Evolutionary conservation across 352 stramenopile genomes (phyloP), one percentile per base, ranked within the genome.

Genomic region (Pythium sukuiense): DNA sequence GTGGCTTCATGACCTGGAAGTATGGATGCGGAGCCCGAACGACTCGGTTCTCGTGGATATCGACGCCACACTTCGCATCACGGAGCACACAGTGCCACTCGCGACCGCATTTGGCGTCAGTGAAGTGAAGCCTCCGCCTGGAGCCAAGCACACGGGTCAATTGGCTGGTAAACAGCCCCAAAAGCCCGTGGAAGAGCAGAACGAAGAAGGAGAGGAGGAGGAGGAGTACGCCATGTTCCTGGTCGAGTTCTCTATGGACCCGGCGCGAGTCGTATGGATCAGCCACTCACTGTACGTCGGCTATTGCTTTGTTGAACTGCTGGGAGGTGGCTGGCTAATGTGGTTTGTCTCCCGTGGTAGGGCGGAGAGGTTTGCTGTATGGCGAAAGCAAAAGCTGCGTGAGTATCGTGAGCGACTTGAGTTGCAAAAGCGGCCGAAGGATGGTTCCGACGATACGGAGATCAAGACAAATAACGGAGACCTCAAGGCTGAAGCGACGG

Each of bases 161-260:
- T 3, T 48, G 39, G 39, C 39, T 48, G 39, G 39, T 20, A 48
- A 48, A 8, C 20, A 48, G 39, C 39, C 39, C 24, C 39, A 45
- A 43, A 18, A 29, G 12, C 13, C 33, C 32, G 46, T 27, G 5
- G 55, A 76, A 33, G 63, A 76, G 14, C n/a, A 54, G 16, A 32
- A 64, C 20, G 55, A 69, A 18, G 69, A 62, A 6, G 61, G 63
- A 16, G 27, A 54, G 1, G 50, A 69, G 27, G 59, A 64, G 1
- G 72, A 81, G 52, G 79, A 87, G 46, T 63, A 73, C 29, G 70
- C 73, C 32, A 74, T 87, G 70, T 89, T 87, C 41, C 71, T 91
- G 1, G 80, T 89, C 24, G 83, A 91, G 55, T 88, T 85, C 52
- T 91, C 80, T 26, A 76, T 88, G 63, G 79, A 91, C 30, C 79